These are phyloP conservation scores for Candida sp. DNA, from an alignment of 1,139 yeast genomes.

Conservation along the genomic window DNA sequence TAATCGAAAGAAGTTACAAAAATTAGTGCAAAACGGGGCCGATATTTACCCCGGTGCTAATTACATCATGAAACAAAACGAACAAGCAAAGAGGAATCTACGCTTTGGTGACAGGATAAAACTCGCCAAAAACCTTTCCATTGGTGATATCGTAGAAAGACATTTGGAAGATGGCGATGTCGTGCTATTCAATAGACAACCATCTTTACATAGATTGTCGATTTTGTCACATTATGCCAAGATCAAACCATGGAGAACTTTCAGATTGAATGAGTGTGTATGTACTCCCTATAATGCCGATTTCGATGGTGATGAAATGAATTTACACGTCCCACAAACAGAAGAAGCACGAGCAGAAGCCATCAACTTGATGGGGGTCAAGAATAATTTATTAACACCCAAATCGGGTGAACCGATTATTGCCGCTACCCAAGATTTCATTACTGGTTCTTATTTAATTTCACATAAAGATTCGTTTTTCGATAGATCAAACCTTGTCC, in stretches of 20 bases:
- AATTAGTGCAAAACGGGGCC: conserved; percentile 80
- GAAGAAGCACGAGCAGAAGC: conserved; percentile 99
- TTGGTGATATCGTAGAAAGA: conserved; percentile 97
- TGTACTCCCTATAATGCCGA: conserved; percentile 99
- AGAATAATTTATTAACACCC: conserved; percentile 90
- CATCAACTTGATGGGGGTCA: conserved; percentile 96
- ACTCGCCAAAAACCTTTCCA: conserved; percentile 69
- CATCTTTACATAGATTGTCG: conserved; percentile 92
- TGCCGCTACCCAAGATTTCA: conserved; percentile 99
- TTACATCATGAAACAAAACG: conserved; percentile 79
- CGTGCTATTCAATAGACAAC: conserved; percentile 96
- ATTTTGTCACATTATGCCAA: conserved; percentile 95
- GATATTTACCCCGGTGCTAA: conserved; percentile 95
- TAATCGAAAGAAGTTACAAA: conserved; percentile 74
- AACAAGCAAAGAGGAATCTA: conserved; percentile 81
- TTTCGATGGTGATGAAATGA: conserved; percentile 99
- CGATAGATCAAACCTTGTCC: conserved; percentile 82
- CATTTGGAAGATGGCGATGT: conserved; percentile 97
- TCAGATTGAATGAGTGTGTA: conserved; percentile 96
- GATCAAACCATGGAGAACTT: conserved; percentile 97
- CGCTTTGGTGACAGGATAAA: conserved; percentile 84
- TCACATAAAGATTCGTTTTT: conserved; percentile 92
- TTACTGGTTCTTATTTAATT: conserved; percentile 91
- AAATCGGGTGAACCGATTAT: conserved; percentile 98
- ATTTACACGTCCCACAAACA: conserved; percentile 97